Conservation (phyloP, 148 eudicot species). For the Camellia japonica region DNA sequence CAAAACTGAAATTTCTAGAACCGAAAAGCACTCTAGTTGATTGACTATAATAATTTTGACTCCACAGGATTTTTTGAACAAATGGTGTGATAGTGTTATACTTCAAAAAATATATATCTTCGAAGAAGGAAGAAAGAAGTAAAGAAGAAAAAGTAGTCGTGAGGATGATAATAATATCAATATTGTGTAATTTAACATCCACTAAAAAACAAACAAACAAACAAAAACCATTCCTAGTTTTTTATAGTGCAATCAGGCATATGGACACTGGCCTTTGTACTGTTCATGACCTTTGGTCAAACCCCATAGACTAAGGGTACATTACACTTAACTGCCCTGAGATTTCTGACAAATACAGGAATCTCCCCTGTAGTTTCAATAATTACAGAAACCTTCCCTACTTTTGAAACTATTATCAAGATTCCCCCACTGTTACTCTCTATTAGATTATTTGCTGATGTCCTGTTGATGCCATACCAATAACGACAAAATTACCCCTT, state of each 20-base stretch:
- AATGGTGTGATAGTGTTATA: background rate
- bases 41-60: background rate
- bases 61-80: background rate
- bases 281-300: background rate
- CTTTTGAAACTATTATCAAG: no score
- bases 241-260: background rate
- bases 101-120: background rate
- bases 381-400: no score
- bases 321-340: no score
- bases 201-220: background rate
- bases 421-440: no score
- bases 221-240: background rate
- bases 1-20: background rate
- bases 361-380: no score
- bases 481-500: no score
- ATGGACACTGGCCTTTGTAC: background rate
- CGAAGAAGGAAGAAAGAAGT: background rate
- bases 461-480: no score
- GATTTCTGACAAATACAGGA: no score
- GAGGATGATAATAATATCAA: background rate
- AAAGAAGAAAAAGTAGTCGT: background rate
- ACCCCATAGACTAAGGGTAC: no score
- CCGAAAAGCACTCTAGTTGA: background rate
- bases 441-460: no score
- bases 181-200: background rate